phyloP scores from a whole-genome alignment of 805 yeast species.

The Ogataea thermomethanolica region DNA sequence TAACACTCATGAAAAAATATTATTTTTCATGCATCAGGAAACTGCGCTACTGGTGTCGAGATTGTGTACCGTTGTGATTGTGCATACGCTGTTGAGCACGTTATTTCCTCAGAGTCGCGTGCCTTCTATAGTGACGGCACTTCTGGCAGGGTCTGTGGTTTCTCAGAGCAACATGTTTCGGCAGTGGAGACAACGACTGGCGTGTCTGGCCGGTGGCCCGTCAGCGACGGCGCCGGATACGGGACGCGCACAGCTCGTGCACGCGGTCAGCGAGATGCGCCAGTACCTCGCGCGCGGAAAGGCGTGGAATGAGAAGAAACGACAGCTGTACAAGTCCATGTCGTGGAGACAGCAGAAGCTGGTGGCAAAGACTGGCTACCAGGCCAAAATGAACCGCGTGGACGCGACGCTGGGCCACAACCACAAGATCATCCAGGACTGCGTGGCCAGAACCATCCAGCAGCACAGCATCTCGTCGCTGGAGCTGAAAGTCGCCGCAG shows the following conservation, averaged over 20 bases:
- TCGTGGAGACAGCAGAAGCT: slow-evolving; percentile 54
- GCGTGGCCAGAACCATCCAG: slow-evolving; percentile 39
- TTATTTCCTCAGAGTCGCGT: slow-evolving; percentile 16
- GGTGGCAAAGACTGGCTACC: slow-evolving; percentile 51
- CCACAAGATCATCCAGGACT: slow-evolving; percentile 40
- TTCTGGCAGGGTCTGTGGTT: slow-evolving; percentile 31
- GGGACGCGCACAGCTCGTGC: slow-evolving; percentile 29
- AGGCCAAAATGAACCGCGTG: slow-evolving; percentile 45
- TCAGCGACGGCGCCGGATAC: slow-evolving; percentile 8
- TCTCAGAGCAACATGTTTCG: slow-evolving; percentile 25
- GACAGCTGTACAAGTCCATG: slow-evolving; percentile 44
- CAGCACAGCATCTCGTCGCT: slow-evolving; percentile 37
- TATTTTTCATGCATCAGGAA: slow-evolving; percentile 8
- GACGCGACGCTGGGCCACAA: slow-evolving; percentile 49
- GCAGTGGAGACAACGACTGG: slow-evolving; percentile 13
- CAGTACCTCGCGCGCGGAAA: slow-evolving; percentile 39
- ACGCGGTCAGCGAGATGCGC: slow-evolving; percentile 46
- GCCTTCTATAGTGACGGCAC: slow-evolving; percentile 24
- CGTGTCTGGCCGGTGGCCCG: slow-evolving; percentile 1
- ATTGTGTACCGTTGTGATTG: slow-evolving; percentile 25
- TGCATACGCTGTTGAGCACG: slow-evolving; percentile 24
- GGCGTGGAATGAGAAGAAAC: slow-evolving; percentile 44
- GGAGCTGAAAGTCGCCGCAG: slow-evolving; percentile 41
- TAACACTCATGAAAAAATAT: slow-evolving; percentile 3
- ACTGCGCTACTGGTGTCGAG: slow-evolving; percentile 28